Evolutionary conservation across 2,329 filamentous ascomycete genomes (phyloP).

Genomic region (Talaromyces atroroseus): DNA sequence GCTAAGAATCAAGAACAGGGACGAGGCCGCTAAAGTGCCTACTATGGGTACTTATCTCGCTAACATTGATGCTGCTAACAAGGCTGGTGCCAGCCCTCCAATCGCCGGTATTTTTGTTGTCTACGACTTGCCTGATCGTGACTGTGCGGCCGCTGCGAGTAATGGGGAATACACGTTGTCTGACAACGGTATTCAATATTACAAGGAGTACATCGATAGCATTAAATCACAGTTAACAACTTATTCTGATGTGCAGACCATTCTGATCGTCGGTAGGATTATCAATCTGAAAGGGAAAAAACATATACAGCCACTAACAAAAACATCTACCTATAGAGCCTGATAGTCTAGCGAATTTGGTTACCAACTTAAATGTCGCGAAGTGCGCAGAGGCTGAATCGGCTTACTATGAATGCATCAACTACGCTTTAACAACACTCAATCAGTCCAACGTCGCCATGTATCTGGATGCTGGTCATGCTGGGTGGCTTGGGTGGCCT

Average conservation of each 20-base stretch:
- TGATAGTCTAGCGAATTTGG: constrained; percentile 58
- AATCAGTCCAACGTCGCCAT: constrained; percentile 58
- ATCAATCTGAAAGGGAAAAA: neutral
- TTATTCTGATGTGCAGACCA: constrained; percentile 49
- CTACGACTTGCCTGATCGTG: constrained; percentile 59
- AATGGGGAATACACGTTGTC: constrained; percentile 58
- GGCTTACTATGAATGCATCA: constrained; percentile 52
- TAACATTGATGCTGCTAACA: constrained; percentile 45
- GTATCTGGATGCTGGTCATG: constrained; percentile 60
- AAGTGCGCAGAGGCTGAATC: constrained; percentile 51
- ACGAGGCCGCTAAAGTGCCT: constrained; percentile 47
- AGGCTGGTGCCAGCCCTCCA: constrained; percentile 43
- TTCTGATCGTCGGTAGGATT: constrained; percentile 45
- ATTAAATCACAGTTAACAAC: constrained; percentile 50
- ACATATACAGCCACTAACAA: neutral
- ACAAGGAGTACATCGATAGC: constrained; percentile 51
- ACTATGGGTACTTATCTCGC: constrained; percentile 44
- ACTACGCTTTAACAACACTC: constrained; percentile 52
- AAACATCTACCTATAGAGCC: constrained; percentile 46
- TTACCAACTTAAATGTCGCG: constrained; percentile 53
- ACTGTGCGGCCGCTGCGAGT: constrained; percentile 58
- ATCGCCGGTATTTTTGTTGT: constrained; percentile 53
- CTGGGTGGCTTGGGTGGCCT: constrained; percentile 60
- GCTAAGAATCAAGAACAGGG: constrained; percentile 22
- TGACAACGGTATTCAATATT: constrained; percentile 46